Evolutionary conservation across 139 green algal genomes (phyloP), one percentile per base, ranked within the genome.

Genomic region (Spirogloea muscicola): DNA sequence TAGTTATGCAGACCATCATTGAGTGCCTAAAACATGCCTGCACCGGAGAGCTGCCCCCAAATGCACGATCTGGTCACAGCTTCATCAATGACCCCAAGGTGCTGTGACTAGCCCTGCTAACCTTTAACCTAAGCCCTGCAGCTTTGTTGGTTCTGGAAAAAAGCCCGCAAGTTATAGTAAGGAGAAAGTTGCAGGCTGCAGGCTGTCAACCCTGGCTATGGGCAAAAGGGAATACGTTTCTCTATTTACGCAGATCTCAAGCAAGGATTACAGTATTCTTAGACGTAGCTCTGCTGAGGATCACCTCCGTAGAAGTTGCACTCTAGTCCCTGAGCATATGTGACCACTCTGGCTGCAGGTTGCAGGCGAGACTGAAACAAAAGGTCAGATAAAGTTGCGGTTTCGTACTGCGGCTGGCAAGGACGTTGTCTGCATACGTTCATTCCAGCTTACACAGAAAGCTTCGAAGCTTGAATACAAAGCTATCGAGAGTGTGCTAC

Each of bases 351-450:
- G 55, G 38, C 25, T 21, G 3, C 74, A 79, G 72, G 48, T 81
- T 6, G 88, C 91, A 6, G 88, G 91, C 3, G 90, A 96, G 71
- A 91, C 84, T 1, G 94, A 99, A 75, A 89, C 95, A 6, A 97
- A 97, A 70, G 94, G 86, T 1, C 93, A 96, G 81, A 97, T 99
- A 84, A 96, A 96, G 84, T 84, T 99, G 67, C 83, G 91, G 7
- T 92, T 98, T 76, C 64, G 57, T 0, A 94, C 84, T 2, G 71
- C 70, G 18, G 77, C 58, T 3, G 80, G 84, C 10, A 80, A 89
- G 63, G 84, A 88, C 21, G 79, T 97, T 13, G 86, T 97, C 10
- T 82, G 94, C 33, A 87, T 91, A 0, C 82, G 94, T 0, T 91
- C 81, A 1, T 97, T 96, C 68, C 86, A 92, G 84, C 85, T 96